These are phyloP conservation scores for Amoebophrya sp. DNA, from an alignment of 169 alveolate genomes.

Conservation along the genomic window DNA sequence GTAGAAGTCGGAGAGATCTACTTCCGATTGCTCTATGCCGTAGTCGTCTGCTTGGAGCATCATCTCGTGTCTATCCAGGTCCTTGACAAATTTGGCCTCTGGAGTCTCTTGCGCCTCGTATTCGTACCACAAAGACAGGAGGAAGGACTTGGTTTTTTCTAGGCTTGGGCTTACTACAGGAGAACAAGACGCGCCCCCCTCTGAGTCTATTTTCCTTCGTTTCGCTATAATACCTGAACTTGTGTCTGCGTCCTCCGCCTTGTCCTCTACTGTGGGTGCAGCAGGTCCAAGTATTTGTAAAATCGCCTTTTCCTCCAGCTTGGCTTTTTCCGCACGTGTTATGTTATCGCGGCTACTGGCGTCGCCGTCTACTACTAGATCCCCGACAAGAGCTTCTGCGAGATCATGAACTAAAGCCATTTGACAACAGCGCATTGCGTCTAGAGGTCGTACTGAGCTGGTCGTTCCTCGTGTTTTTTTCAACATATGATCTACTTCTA, in stretches of 20 bases:
- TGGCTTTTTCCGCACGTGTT: neutral
- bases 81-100: neutral
- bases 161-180: too few species aligned
- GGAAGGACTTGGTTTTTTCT: neutral
- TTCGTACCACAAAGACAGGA: neutral
- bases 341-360: neutral
- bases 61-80: neutral
- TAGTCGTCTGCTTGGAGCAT: conserved; percentile 11
- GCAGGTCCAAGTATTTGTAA: neutral
- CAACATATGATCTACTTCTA: too few species aligned
- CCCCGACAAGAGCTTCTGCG: neutral
- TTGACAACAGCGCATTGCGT: neutral
- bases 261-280: neutral
- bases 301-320: neutral
- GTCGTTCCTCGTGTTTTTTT: too few species aligned
- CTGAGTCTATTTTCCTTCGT: neutral
- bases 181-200: too few species aligned
- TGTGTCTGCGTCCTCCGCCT: too few species aligned
- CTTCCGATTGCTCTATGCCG: neutral
- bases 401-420: neutral
- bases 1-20: neutral
- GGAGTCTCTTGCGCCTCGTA: neutral
- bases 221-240: neutral
- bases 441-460: too few species aligned
- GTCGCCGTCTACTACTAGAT: neutral